Evolutionary conservation across 192 early-diverging fungal species (phyloP).

Genomic region (Backusella morwellensis): DNA sequence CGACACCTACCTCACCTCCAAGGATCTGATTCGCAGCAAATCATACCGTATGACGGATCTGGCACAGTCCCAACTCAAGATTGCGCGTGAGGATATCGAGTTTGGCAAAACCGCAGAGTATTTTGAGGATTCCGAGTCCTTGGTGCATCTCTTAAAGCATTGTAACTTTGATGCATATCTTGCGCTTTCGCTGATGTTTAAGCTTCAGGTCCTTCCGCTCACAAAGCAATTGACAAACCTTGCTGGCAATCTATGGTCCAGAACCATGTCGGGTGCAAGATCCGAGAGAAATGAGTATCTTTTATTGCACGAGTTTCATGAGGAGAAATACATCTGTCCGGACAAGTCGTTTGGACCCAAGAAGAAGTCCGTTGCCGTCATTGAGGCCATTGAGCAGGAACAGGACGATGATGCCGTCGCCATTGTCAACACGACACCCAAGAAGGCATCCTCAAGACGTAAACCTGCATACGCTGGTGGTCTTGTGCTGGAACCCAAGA

Average conservation of each 20-base stretch:
- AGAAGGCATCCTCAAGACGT: constrained; percentile 52
- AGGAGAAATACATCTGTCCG: constrained; percentile 87
- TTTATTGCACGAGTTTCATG: constrained; percentile 94
- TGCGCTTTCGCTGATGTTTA: constrained; percentile 79
- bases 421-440: not conserved
- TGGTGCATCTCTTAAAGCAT: constrained; percentile 77
- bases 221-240: constrained; percentile 90
- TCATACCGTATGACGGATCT: constrained; percentile 81
- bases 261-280: constrained; percentile 84
- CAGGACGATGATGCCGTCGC: constrained; percentile 26
- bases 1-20: constrained; percentile 88
- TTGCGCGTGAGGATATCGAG: constrained; percentile 82
- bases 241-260: constrained; percentile 95
- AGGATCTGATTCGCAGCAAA: constrained; percentile 85
- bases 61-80: constrained; percentile 70
- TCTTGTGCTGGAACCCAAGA: constrained; percentile 96
- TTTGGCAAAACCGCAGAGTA: constrained; percentile 71
- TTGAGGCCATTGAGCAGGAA: constrained; percentile 24
- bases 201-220: constrained; percentile 86
- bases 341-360: constrained; percentile 62
- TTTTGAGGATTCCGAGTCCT: constrained; percentile 56
- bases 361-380: constrained; percentile 10
- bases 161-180: constrained; percentile 82
- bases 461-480: constrained; percentile 91
- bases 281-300: constrained; percentile 96